Evolutionary conservation across 2,329 filamentous ascomycete genomes (phyloP).

Genomic region (Penicillium freii): DNA sequence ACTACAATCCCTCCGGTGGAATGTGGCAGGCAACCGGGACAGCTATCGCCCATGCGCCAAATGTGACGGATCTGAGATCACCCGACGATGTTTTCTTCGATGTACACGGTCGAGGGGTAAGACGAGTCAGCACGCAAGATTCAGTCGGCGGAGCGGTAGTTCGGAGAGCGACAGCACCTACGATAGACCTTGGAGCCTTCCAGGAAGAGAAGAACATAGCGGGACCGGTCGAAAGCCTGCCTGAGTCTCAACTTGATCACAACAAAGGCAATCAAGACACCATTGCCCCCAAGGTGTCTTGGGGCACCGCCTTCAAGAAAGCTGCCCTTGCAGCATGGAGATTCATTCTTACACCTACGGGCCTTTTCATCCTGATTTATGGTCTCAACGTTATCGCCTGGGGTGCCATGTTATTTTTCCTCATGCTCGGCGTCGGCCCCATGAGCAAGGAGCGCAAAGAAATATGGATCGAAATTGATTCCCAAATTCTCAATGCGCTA

Average conservation of each 20-base stretch:
- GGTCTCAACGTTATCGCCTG: slow-evolving; percentile 4
- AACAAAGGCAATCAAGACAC: not conserved
- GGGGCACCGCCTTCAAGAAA: not conserved
- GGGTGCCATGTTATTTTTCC: slow-evolving; percentile 3
- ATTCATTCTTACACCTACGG: not conserved
- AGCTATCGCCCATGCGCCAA: not conserved
- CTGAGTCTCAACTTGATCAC: too few relatives aligned
- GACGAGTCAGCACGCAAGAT: not conserved
- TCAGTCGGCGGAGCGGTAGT: not conserved
- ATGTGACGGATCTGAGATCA: not conserved
- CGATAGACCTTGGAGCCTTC: not conserved
- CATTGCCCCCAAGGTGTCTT: not conserved
- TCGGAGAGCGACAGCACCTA: not conserved
- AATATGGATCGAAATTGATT: slow-evolving; percentile 5
- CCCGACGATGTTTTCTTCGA: not conserved
- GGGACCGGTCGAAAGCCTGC: not conserved
- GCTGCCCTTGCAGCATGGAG: not conserved
- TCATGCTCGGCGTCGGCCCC: not conserved
- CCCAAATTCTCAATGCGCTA: not conserved
- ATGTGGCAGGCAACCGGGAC: not conserved
- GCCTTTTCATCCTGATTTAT: not conserved
- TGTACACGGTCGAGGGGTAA: not conserved
- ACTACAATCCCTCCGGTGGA: not conserved
- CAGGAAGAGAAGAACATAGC: not conserved
- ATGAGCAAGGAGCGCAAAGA: not conserved